Evolutionary conservation across 2,329 filamentous ascomycete genomes (phyloP), one percentile per base, ranked within the genome.

Genomic region (Colletotrichum chrysophilum): DNA sequence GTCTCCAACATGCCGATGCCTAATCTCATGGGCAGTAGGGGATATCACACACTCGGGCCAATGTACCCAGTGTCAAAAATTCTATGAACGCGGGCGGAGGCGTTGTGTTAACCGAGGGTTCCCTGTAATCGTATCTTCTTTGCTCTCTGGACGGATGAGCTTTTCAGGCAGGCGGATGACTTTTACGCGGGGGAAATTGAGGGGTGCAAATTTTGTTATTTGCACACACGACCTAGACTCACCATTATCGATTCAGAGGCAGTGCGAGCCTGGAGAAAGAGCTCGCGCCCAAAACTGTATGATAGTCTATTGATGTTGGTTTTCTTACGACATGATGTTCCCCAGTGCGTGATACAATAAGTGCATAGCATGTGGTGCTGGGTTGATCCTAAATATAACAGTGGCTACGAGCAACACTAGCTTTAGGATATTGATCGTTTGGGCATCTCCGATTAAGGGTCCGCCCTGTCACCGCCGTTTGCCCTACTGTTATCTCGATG

Each of bases 61-160:
- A 70, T 32, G 28, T 58, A 30, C 43, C 69, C 48, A 52, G 36
- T 38, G 55, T 66, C 48, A 18, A 71, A 71, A 71, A 28, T 65
- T 69, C 64, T 58, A 74, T 32, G 75, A 70, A 67, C 43, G 66
- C 73, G 66, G 77, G 76, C 34, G 77, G 75, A 74, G 77, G 77
- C 77, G 75, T 77, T 69, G 75, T 65, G 69, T 66, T 74, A 66
- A 56, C 66, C 72, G 58, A 74, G 56, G 77, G 71, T 36, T 62
- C 55, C 75, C 69, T 78, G 77, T 78, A 78, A 78, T 78, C 77
- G 71, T 76, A 78, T 73, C 75, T 76, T 73, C 66, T 77, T 76
- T 75, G 70, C 74, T 68, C 74, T 74, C 74, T 68, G 70, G 74
- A 75, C 52, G 74, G 58, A 68, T 68, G 64, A 73, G 74, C 70